Evolutionary conservation across 352 stramenopile species (phyloP).

Genomic region (Phytophthora capsici): DNA sequence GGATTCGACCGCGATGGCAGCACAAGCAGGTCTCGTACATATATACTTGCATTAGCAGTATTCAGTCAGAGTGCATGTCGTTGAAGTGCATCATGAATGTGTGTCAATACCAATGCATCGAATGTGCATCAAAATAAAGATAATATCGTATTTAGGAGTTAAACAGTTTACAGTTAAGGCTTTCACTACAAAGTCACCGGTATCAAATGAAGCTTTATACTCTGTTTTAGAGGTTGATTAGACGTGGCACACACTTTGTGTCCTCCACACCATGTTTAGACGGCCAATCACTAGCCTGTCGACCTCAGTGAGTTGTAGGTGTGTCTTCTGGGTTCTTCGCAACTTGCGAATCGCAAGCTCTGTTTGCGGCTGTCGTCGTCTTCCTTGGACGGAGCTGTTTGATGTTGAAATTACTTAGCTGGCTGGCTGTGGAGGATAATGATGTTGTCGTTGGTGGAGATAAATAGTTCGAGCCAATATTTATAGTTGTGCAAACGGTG

Average conservation of each 20-base stretch:
- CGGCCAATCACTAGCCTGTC: constrained; percentile 4
- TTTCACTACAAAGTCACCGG: too few relatives aligned
- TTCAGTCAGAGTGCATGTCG: constrained; percentile 6
- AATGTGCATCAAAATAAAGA: too few relatives aligned
- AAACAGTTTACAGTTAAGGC: background rate
- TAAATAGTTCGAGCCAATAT: constrained; percentile 30
- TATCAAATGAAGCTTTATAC: constrained; percentile 4
- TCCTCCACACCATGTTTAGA: constrained; percentile 35
- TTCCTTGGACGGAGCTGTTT: constrained; percentile 9
- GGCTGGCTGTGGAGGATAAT: background rate
- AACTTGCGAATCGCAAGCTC: too few relatives aligned
- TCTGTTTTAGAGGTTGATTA: constrained; percentile 23
- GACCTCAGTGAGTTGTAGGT: too few relatives aligned
- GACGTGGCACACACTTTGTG: constrained; percentile 24
- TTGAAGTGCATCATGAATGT: constrained; percentile 7
- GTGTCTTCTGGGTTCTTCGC: too few relatives aligned
- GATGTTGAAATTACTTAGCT: background rate
- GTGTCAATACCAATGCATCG: background rate
- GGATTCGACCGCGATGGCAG: constrained; percentile 46
- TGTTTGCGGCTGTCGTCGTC: background rate
- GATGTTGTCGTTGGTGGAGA: constrained; percentile 1
- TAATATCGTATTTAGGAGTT: background rate
- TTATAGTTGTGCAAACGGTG: constrained; percentile 1
- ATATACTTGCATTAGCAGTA: constrained; percentile 59
- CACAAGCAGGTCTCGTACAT: constrained; percentile 73